Evolutionary conservation across 371 early-diverging fungal species (phyloP), one percentile per base, ranked within the genome.

Genomic region (Syncephalastrum sp.): DNA sequence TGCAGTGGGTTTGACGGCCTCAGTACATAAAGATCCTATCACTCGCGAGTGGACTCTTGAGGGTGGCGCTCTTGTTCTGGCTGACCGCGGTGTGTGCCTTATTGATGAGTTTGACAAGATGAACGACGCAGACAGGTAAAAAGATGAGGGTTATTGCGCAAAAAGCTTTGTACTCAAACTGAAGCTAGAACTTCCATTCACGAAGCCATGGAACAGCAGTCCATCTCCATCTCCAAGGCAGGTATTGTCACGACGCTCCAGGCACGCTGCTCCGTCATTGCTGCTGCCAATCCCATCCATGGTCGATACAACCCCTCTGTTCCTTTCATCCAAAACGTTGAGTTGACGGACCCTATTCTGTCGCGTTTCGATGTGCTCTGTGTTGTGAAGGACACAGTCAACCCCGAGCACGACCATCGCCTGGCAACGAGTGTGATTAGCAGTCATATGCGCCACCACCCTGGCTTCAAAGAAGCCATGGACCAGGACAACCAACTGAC

Each of bases 341-440:
- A 99, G 65, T 82, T 99, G 55, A 95, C 95, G 1, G 99, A 99
- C 66, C 99, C 99, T 16, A 99, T 99, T 60, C 72, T 99, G 64
- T 98, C 99, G 27, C 93, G 99, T 75, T 99, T 99, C 71, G 99
- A 99, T 79, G 87, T 99, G 15, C 84, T 99, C 1, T 99, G 98
- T 69, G 98, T 99, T 4, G 95, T 99, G 27, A 89, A 93, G 68
- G 99, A 99, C 72, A 82, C 75, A 12, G 91, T 94, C 15, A 95
- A 98, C 64, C 88, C 92, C 1, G 84, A 88, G 8, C 76, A 81
- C 49, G 99, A 99, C 74, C 91, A 91, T 66, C 75, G 81, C 27
- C 83, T 99, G n/a, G 99, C 98, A 17, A 84, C 87, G 56, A 98
- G 97, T 77, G 99, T 99, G 10, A 87, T 98, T 50, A 83, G 87